Conservation (phyloP, 371 early-diverging fungal genomes). For the Actinomortierella wolfii region DNA sequence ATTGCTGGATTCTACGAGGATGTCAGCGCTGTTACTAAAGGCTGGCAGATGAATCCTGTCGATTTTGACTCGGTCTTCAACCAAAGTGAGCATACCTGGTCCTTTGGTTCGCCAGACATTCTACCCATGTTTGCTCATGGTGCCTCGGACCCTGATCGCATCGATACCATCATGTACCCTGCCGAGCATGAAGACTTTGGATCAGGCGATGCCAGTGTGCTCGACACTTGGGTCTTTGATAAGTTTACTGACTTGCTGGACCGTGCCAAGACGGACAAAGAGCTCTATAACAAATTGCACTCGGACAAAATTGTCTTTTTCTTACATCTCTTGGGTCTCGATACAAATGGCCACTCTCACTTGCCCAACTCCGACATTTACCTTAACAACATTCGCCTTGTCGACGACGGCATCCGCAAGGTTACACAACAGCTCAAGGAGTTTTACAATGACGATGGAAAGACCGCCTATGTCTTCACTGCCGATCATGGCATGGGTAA, state of each 20-base stretch:
- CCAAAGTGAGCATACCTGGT: constrained; percentile 89
- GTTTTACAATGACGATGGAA: constrained; percentile 80
- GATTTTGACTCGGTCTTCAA: constrained; percentile 96
- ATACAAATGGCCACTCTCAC: constrained; percentile 93
- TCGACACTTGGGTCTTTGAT: constrained; percentile 93
- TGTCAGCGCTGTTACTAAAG: constrained; percentile 96
- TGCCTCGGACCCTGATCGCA: constrained; percentile 73
- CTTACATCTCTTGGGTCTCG: constrained; percentile 91
- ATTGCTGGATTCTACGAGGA: constrained; percentile 98
- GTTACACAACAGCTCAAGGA: constrained; percentile 69
- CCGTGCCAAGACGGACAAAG: constrained; percentile 56
- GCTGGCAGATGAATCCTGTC: constrained; percentile 97
- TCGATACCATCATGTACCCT: constrained; percentile 91
- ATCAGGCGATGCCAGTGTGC: constrained; percentile 79
- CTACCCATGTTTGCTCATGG: constrained; percentile 95
- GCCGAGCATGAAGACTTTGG: constrained; percentile 90
- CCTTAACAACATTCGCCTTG: constrained; percentile 77
- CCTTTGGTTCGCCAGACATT: constrained; percentile 98
- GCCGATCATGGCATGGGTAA: constrained; percentile 98
- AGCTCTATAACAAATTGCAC: constrained; percentile 62
- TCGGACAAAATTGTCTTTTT: constrained; percentile 86
- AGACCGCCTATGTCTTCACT: constrained; percentile 89
- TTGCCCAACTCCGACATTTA: constrained; percentile 87
- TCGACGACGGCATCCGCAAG: constrained; percentile 77
- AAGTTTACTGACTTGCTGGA: constrained; percentile 58